phyloP scores from a whole-genome alignment of 495 filamentous ascomycete genomes.

The Neurospora sp. region DNA sequence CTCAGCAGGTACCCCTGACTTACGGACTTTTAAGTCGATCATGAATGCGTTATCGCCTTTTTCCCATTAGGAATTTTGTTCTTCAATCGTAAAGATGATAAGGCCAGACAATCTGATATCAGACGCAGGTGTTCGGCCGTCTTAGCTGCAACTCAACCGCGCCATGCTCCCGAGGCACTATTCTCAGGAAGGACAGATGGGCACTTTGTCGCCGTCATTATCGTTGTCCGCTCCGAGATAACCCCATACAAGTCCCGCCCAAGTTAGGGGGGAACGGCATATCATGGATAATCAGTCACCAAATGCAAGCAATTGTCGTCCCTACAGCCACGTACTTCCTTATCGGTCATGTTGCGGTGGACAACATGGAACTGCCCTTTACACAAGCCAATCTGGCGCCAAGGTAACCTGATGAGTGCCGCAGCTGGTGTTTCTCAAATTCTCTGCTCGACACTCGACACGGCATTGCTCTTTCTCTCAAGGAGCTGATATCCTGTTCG shows the following conservation, averaged over 20 bases:
- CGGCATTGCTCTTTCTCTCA: neutral
- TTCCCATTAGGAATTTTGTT: conserved; percentile 31
- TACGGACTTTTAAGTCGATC: neutral
- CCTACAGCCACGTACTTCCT: neutral
- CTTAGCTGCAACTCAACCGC: neutral
- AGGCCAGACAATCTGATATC: conserved; percentile 9
- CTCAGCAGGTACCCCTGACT: conserved; percentile 10
- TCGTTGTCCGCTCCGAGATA: neutral
- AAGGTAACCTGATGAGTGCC: neutral
- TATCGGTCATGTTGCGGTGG: neutral
- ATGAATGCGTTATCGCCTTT: conserved; percentile 15
- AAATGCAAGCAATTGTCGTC: neutral
- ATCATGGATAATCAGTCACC: neutral
- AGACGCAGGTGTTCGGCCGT: neutral
- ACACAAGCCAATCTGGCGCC: neutral
- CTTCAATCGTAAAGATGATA: conserved; percentile 24
- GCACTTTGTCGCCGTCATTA: neutral
- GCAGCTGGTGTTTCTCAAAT: neutral
- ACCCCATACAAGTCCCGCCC: neutral
- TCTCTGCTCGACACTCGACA: neutral
- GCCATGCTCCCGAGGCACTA: neutral
- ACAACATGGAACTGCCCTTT: neutral
- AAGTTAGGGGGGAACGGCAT: neutral
- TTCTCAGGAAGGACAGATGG: neutral
- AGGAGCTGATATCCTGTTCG: neutral